Evolutionary conservation across 2,329 filamentous ascomycete species (phyloP).

Genomic region (Cladosporium cucumerinum): DNA sequence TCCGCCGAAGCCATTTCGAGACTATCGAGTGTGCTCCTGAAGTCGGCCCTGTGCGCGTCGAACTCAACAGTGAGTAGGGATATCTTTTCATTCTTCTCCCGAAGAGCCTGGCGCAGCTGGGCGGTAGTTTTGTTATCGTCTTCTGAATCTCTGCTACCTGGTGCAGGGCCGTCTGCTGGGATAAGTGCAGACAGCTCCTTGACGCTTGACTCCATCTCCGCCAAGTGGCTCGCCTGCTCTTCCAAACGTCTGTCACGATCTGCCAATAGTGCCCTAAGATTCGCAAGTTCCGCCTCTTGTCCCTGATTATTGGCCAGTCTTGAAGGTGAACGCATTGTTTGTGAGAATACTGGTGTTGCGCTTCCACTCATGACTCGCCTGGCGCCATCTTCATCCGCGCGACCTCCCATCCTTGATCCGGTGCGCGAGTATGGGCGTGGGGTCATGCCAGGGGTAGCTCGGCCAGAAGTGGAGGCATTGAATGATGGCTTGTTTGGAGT

Average conservation of each 20-base stretch:
- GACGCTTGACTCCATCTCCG: constrained; percentile 86
- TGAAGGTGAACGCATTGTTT: constrained; percentile 36
- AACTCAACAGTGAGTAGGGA: constrained; percentile 90
- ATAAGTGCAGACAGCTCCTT: constrained; percentile 77
- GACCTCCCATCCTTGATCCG: constrained; percentile 45
- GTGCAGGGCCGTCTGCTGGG: constrained; percentile 42
- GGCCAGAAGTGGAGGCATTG: constrained; percentile 52
- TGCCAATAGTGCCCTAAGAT: constrained; percentile 69
- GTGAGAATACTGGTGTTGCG: constrained; percentile 41
- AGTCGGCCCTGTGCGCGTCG: constrained; percentile 90
- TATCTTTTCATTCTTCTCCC: constrained; percentile 97
- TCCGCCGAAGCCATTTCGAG: constrained; percentile 93
- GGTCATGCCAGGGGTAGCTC: constrained; percentile 40
- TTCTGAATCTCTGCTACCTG: constrained; percentile 37
- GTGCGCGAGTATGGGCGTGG: constrained; percentile 47
- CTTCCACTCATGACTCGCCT: constrained; percentile 36
- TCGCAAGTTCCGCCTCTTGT: constrained; percentile 67
- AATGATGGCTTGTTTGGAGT: constrained; percentile 30
- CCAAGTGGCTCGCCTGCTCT: constrained; percentile 76
- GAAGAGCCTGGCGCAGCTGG: constrained; percentile 75
- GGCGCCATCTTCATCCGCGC: constrained; percentile 30
- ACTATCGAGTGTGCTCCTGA: constrained; percentile 93
- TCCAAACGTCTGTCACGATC: constrained; percentile 84
- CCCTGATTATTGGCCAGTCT: constrained; percentile 33
- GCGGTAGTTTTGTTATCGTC: constrained; percentile 23